phyloP scores from a whole-genome alignment of 1,139 yeast species.

The Zygosaccharomyces sapae region DNA sequence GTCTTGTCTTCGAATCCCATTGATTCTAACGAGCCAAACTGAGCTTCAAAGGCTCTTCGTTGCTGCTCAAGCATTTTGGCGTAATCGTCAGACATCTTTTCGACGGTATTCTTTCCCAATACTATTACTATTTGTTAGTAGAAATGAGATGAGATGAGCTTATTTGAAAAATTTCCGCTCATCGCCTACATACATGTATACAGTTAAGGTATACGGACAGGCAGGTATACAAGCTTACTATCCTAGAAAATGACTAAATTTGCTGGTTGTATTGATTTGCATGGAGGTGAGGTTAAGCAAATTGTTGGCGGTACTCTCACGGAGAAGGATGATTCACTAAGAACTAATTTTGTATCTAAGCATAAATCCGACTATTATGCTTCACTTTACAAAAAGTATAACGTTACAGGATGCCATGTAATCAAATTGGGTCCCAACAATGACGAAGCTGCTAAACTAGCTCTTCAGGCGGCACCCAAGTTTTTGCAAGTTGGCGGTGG shows the following conservation, averaged over 20 bases:
- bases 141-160: conserved; percentile 1
- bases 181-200: conserved; percentile 12
- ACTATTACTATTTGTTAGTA: background rate
- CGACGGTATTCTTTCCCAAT: background rate
- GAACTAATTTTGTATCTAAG: conserved; percentile 76
- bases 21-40: conserved; percentile 59
- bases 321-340: conserved; percentile 44
- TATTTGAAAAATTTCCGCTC: conserved; percentile 9
- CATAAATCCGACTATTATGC: conserved; percentile 77
- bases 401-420: conserved; percentile 79
- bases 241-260: conserved; percentile 64
- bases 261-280: conserved; percentile 93
- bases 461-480: conserved; percentile 69
- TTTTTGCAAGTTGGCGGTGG: conserved; percentile 91
- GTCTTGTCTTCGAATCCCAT: conserved; percentile 59
- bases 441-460: conserved; percentile 76
- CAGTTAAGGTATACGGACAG: background rate
- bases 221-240: background rate
- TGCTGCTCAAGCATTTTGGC: conserved; percentile 51
- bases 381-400: conserved; percentile 54
- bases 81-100: conserved; percentile 32
- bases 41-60: conserved; percentile 60
- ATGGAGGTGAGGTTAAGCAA: conserved; percentile 91
- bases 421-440: conserved; percentile 84
- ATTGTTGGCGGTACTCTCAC: conserved; percentile 89